Percentiles rank a stretch among this genome's conserved stretches.
Evolutionary conservation across 495 filamentous ascomycete species (phyloP).

Genomic region (Mycothermus thermophilus): DNA sequence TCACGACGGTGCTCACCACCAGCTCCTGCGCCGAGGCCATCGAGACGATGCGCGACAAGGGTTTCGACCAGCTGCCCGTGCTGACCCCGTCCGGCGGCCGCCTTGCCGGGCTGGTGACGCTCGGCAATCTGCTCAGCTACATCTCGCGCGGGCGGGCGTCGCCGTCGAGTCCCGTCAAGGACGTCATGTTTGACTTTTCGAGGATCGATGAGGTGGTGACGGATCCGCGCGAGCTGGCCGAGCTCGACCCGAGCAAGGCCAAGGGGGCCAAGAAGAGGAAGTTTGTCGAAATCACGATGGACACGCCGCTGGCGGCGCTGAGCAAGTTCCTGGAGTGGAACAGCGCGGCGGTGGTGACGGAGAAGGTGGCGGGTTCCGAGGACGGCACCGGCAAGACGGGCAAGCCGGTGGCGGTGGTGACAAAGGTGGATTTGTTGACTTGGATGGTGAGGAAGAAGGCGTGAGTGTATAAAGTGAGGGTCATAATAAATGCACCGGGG

Average conservation of each 20-base stretch:
- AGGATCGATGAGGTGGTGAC: slow-evolving; percentile 79
- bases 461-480: neutral
- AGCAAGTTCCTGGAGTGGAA: slow-evolving; percentile 97
- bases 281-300: slow-evolving; percentile 86
- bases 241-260: slow-evolving; percentile 12
- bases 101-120: slow-evolving; percentile 80
- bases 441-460: slow-evolving; percentile 69
- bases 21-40: slow-evolving; percentile 69
- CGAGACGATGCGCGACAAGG: slow-evolving; percentile 92
- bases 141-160: slow-evolving; percentile 69
- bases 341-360: slow-evolving; percentile 83
- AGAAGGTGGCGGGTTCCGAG: slow-evolving; percentile 40
- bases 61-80: slow-evolving; percentile 92
- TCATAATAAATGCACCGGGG: too few species aligned
- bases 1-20: slow-evolving; percentile 62
- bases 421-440: slow-evolving; percentile 89
- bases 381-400: slow-evolving; percentile 32
- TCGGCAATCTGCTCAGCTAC: slow-evolving; percentile 86
- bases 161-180: slow-evolving; percentile 53
- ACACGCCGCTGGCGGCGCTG: slow-evolving; percentile 70
- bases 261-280: slow-evolving; percentile 38
- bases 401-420: slow-evolving; percentile 80
- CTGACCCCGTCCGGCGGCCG: slow-evolving; percentile 51
- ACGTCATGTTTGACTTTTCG: slow-evolving; percentile 94
- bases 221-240: slow-evolving; percentile 53